Percentiles rank a stretch among this genome's conserved stretches.
Conservation (phyloP, 805 yeast species). For the Metschnikowia continentalis region DNA sequence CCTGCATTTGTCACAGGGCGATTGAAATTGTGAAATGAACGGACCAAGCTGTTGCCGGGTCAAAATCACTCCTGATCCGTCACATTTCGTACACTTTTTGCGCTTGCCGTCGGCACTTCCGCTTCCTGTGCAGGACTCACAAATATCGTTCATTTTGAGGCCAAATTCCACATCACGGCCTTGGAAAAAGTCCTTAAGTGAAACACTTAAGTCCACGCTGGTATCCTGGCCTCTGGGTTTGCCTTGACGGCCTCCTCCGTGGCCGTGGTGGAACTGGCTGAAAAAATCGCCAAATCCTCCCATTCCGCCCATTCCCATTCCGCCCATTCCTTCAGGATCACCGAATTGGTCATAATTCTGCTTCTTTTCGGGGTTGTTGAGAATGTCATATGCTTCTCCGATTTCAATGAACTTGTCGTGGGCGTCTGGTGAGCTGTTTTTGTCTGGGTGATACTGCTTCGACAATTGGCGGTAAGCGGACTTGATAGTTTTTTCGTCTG, state of each 20-base stretch:
- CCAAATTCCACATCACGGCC: conserved; percentile 64
- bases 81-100: conserved; percentile 63
- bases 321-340: conserved; percentile 47
- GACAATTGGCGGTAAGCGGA: conserved; percentile 78
- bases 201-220: conserved; percentile 49
- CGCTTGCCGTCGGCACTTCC: conserved; percentile 79
- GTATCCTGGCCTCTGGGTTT: conserved; percentile 61
- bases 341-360: conserved; percentile 73
- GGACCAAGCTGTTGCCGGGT: conserved; percentile 78
- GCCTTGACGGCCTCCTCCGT: conserved; percentile 33
- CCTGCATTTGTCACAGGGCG: conserved; percentile 71
- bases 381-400: conserved; percentile 89
- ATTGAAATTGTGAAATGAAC: conserved; percentile 81
- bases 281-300: conserved; percentile 48
- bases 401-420: conserved; percentile 83
- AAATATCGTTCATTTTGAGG: conserved; percentile 67
- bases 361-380: conserved; percentile 67
- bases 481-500: conserved; percentile 77
- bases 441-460: conserved; percentile 91
- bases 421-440: conserved; percentile 80
- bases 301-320: conserved; percentile 18
- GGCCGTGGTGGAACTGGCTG: conserved; percentile 42
- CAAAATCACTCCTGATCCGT: conserved; percentile 68
- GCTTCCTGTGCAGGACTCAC: conserved; percentile 75
- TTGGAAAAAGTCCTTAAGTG: conserved; percentile 61